Conservation (phyloP, 2,329 filamentous ascomycete species). For the Botryotinia calthae region DNA sequence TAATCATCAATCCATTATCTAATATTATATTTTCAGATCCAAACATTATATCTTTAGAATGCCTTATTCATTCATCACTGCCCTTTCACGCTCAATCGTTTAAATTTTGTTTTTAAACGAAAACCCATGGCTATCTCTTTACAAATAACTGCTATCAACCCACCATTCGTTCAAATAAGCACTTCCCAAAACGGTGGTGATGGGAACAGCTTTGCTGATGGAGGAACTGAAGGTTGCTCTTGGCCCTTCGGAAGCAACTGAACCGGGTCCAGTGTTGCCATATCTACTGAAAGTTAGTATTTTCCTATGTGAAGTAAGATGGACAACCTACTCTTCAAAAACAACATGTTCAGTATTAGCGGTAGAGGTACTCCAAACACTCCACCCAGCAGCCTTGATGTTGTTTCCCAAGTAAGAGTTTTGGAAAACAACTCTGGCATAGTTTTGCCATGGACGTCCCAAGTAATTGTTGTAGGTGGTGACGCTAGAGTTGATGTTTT, state of each 20-base stretch:
- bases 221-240: constrained; percentile 25
- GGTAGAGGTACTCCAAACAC: constrained; percentile 44
- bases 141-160: constrained; percentile 24
- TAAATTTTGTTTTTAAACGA: not conserved
- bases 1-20: not conserved
- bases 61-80: not conserved
- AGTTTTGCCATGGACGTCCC: constrained; percentile 52
- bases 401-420: constrained; percentile 47
- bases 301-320: not conserved
- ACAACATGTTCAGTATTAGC: not conserved
- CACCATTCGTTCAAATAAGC: constrained; percentile 25
- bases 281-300: not conserved
- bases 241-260: constrained; percentile 16
- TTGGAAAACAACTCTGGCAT: constrained; percentile 51
- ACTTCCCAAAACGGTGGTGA: constrained; percentile 25
- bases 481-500: constrained; percentile 42
- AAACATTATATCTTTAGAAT: not conserved
- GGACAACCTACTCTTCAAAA: not conserved
- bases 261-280: constrained; percentile 50
- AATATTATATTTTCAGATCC: not conserved
- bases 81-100: not conserved
- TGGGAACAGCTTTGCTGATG: constrained; percentile 15
- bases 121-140: not conserved
- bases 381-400: constrained; percentile 52
- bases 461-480: constrained; percentile 47